These are phyloP conservation scores for Carex sylvatica DNA, from an alignment of 202 grass and related monocot genomes.

Conservation along the genomic window DNA sequence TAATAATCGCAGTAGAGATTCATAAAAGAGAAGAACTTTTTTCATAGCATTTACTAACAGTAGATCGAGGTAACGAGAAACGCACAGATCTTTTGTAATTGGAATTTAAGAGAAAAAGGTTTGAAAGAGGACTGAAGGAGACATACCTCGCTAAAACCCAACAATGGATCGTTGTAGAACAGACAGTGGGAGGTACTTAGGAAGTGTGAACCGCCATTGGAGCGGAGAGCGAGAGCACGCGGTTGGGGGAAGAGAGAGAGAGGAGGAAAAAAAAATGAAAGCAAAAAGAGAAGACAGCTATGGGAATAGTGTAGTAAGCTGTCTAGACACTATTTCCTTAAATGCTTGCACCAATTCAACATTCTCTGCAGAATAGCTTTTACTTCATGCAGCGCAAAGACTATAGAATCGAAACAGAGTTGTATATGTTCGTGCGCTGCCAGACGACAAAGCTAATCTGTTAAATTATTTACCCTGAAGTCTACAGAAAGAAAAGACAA, in stretches of 20 bases:
- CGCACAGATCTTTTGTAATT: conserved; percentile 15
- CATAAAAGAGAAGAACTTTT: neutral
- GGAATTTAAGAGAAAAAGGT: neutral
- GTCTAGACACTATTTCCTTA: neutral
- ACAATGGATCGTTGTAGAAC: conserved; percentile 15
- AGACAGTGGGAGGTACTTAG: conserved; percentile 20
- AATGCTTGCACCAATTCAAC: conserved; percentile 14
- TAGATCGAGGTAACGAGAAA: conserved; percentile 1
- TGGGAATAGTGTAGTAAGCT: conserved; percentile 18
- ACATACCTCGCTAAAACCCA: conserved; percentile 23
- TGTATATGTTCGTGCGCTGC: too few species aligned
- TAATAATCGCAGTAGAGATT: neutral
- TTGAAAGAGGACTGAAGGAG: neutral
- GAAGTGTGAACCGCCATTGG: conserved; percentile 25
- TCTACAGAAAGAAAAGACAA: too few species aligned
- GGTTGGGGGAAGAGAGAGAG: neutral
- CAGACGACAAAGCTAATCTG: too few species aligned
- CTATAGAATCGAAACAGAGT: too few species aligned
- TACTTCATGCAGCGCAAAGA: too few species aligned
- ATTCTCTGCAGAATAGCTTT: neutral
- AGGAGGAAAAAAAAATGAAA: neutral
- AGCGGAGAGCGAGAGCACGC: conserved; percentile 23
- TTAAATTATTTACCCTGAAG: too few species aligned
- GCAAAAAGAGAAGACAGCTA: conserved; percentile 32
- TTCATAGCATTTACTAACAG: neutral